Evolutionary conservation across 192 early-diverging fungal genomes (phyloP).

Genomic region (Lobosporangium transversale): DNA sequence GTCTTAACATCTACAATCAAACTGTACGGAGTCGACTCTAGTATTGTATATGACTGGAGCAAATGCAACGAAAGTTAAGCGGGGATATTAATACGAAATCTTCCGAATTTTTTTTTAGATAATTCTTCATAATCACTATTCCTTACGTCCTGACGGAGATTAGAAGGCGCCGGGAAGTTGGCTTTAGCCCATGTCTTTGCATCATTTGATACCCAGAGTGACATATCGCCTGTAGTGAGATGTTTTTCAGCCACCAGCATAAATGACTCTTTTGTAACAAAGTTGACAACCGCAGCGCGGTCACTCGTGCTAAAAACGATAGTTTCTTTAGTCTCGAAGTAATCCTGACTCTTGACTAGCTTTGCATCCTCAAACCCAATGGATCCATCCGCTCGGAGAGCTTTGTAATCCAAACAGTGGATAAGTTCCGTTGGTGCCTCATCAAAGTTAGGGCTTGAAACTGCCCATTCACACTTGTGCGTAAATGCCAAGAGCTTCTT

Average conservation of each 20-base stretch:
- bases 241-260: conserved; percentile 72
- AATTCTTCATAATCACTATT: too few relatives aligned
- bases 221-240: conserved; percentile 61
- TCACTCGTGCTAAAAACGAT: conserved; percentile 70
- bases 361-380: conserved; percentile 51
- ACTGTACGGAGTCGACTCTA: conserved; percentile 81
- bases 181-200: conserved; percentile 73
- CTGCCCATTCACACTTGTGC: conserved; percentile 78
- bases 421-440: conserved; percentile 73
- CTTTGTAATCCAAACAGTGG: conserved; percentile 71
- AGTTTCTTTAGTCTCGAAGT: conserved; percentile 65
- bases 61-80: not conserved
- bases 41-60: conserved; percentile 78
- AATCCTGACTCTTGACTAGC: conserved; percentile 82
- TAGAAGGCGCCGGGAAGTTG: conserved; percentile 54
- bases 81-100: not conserved
- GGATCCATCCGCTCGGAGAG: conserved; percentile 15
- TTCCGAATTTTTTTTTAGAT: not conserved
- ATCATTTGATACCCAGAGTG: conserved; percentile 73
- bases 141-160: conserved; percentile 28
- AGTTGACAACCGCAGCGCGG: conserved; percentile 74
- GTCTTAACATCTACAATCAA: conserved; percentile 78
- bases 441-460: conserved; percentile 68
- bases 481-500: conserved; percentile 67
- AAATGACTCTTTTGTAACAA: conserved; percentile 76